These are phyloP conservation scores for Angophora floribunda DNA, from an alignment of 345 rosid species.

Conservation along the genomic window DNA sequence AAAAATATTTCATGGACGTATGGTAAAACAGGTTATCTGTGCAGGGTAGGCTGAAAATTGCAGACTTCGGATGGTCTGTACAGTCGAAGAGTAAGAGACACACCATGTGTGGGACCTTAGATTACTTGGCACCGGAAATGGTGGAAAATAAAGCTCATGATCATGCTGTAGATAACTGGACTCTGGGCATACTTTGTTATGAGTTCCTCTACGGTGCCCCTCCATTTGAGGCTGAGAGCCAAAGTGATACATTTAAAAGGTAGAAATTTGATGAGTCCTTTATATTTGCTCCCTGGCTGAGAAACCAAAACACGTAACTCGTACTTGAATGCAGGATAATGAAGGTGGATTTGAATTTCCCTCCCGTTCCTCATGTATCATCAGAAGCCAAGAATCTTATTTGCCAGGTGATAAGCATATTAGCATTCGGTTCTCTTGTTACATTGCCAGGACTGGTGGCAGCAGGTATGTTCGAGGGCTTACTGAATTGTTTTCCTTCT, in stretches of 20 bases:
- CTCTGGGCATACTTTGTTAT: slow-evolving; percentile 81
- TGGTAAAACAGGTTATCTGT: not conserved
- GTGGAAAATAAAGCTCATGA: slow-evolving; percentile 89
- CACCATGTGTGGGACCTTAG: slow-evolving; percentile 97
- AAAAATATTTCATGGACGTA: not conserved
- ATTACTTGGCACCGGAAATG: slow-evolving; percentile 96
- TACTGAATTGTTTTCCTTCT: not conserved
- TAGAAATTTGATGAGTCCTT: not conserved
- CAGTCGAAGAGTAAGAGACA: slow-evolving; percentile 84
- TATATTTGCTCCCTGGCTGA: not conserved
- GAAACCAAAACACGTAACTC: not conserved
- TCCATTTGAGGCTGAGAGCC: slow-evolving; percentile 90
- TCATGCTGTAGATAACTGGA: slow-evolving; percentile 94
- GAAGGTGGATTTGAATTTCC: slow-evolving; percentile 76
- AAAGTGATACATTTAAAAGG: slow-evolving; percentile 78
- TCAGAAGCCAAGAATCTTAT: slow-evolving; percentile 70
- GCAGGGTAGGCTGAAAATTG: slow-evolving; percentile 90
- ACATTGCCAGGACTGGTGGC: not conserved
- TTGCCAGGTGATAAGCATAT: slow-evolving; percentile 23
- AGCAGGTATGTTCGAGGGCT: not conserved
- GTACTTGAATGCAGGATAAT: slow-evolving; percentile 45
- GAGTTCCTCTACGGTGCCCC: slow-evolving; percentile 93
- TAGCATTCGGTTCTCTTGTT: not conserved
- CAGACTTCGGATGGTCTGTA: slow-evolving; percentile 98
- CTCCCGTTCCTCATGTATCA: slow-evolving; percentile 48